Evolutionary conservation across 2,329 filamentous ascomycete genomes (phyloP).

Genomic region (Fusarium lateritium): DNA sequence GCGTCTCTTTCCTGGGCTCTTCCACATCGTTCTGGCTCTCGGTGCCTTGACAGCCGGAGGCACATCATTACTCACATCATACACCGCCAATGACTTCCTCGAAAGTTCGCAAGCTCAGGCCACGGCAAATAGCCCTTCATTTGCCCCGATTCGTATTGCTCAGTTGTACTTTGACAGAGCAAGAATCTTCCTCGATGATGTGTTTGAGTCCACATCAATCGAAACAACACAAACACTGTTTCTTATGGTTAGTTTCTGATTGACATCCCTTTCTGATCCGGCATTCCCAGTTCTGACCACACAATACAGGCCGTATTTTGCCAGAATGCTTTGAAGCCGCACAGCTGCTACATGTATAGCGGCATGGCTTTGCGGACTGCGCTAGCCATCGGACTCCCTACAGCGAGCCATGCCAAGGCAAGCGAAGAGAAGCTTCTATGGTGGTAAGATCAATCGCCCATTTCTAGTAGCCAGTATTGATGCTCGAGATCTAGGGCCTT

Average conservation of each 20-base stretch:
- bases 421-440: constrained; percentile 6
- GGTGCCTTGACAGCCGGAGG: neutral
- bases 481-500: too few relatives aligned
- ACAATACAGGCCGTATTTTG: constrained; percentile 2
- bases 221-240: constrained; percentile 5
- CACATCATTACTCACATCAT: too few relatives aligned
- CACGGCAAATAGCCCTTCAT: too few relatives aligned
- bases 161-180: constrained; percentile 14
- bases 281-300: neutral
- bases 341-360: constrained; percentile 14
- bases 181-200: too few relatives aligned
- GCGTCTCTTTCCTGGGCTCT: constrained; percentile 2
- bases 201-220: neutral
- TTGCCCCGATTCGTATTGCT: too few relatives aligned
- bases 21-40: constrained; percentile 1
- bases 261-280: too few relatives aligned
- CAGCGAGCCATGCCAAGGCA: neutral
- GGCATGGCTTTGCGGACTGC: constrained; percentile 5
- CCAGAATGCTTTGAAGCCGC: constrained; percentile 9
- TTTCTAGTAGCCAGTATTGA: too few relatives aligned
- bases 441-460: constrained; percentile 1
- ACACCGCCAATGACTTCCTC: neutral
- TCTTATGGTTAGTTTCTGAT: neutral
- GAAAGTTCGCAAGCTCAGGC: neutral
- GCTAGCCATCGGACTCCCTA: constrained; percentile 1